phyloP scores from a whole-genome alignment of 2,329 filamentous ascomycete genomes.

The Neofusicoccum sp. region DNA sequence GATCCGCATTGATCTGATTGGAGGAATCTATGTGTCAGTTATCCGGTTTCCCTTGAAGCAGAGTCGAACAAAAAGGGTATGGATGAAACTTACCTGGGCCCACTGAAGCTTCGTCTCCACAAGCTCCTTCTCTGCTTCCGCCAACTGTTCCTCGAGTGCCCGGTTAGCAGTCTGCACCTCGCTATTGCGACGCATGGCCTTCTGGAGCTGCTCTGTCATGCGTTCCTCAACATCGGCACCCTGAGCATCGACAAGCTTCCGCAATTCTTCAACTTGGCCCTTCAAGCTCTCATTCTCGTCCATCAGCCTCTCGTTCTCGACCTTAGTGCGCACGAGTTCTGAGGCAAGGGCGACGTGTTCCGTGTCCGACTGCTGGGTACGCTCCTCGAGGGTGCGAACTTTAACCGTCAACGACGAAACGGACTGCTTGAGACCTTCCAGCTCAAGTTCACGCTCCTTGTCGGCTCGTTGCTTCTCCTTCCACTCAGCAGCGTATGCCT shows the following conservation, averaged over 20 bases:
- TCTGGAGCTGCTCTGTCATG: conserved; percentile 83
- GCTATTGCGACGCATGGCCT: conserved; percentile 87
- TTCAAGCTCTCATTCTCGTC: conserved; percentile 89
- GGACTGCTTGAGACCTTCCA: conserved; percentile 67
- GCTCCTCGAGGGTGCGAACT: conserved; percentile 84
- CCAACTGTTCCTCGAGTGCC: conserved; percentile 82
- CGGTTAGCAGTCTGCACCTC: conserved; percentile 95
- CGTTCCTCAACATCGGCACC: conserved; percentile 83
- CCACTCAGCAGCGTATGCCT: conserved; percentile 83
- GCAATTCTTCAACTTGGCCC: conserved; percentile 82
- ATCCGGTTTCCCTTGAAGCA: background rate
- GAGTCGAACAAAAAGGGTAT: background rate
- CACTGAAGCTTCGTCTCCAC: conserved; percentile 94
- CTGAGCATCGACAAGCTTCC: conserved; percentile 85
- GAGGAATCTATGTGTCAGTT: background rate
- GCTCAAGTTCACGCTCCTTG: conserved; percentile 78
- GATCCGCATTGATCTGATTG: conserved; percentile 48
- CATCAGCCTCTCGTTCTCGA: conserved; percentile 85
- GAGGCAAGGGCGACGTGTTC: conserved; percentile 92
- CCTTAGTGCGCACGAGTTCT: conserved; percentile 87
- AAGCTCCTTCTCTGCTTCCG: conserved; percentile 88
- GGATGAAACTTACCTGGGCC: conserved; percentile 73
- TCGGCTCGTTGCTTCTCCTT: conserved; percentile 85
- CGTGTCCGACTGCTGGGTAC: conserved; percentile 82
- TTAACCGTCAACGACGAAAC: conserved; percentile 66